These are phyloP conservation scores for Candida coquimbonensis DNA, from an alignment of 805 yeast genomes.

Conservation along the genomic window DNA sequence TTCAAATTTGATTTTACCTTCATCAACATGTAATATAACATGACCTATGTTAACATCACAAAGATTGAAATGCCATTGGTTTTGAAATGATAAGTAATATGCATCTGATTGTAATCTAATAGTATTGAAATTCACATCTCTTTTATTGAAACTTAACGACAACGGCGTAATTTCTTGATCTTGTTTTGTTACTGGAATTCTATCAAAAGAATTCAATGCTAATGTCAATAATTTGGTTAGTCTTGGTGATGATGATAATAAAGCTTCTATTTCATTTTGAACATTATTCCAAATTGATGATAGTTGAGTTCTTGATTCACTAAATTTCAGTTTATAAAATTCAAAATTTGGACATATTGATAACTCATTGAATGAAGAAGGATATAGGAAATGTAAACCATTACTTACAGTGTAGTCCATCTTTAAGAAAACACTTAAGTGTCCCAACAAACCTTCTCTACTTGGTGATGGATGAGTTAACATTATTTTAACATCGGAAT, in stretches of 20 bases:
- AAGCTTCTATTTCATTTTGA: conserved; percentile 40
- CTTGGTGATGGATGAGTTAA: conserved; percentile 66
- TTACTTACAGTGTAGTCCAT: conserved; percentile 72
- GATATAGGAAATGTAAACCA: conserved; percentile 64
- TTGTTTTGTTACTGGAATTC: conserved; percentile 40
- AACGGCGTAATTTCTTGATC: conserved; percentile 38
- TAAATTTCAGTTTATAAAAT: conserved; percentile 54
- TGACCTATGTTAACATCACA: conserved; percentile 53
- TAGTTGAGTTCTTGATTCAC: conserved; percentile 52
- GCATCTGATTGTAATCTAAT: conserved; percentile 48
- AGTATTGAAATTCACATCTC: conserved; percentile 35
- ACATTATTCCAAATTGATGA: conserved; percentile 60
- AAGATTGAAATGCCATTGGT: conserved; percentile 71
- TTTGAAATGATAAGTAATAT: conserved; percentile 58
- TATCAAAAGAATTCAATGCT: conserved; percentile 56
- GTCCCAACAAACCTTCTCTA: conserved; percentile 62
- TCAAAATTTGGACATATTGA: conserved; percentile 59
- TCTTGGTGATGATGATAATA: conserved; percentile 34
- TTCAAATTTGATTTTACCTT: conserved; percentile 46
- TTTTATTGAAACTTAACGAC: conserved; percentile 31
- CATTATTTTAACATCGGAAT: conserved; percentile 49
- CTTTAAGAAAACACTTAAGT: conserved; percentile 55
- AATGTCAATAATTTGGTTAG: conserved; percentile 42
- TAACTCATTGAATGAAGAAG: conserved; percentile 62
- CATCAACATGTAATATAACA: conserved; percentile 35